Evolutionary conservation across 2,329 filamentous ascomycete species (phyloP).

Genomic region (Colletotrichum melonis): DNA sequence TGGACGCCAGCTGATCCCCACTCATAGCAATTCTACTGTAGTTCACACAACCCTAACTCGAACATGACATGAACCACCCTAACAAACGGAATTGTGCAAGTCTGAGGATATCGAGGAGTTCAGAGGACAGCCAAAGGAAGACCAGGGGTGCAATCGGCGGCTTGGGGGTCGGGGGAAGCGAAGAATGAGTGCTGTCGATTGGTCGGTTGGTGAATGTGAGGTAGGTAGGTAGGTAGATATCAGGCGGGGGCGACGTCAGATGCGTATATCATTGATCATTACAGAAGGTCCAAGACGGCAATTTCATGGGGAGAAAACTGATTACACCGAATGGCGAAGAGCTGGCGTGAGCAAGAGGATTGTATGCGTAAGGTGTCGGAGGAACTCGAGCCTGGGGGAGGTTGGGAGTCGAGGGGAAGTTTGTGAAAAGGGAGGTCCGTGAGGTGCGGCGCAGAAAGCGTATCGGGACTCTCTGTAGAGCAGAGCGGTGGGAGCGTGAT

Average conservation of each 20-base stretch:
- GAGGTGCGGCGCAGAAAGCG: constrained; percentile 11
- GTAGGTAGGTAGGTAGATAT: constrained; percentile 13
- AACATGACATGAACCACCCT: constrained; percentile 35
- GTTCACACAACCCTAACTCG: constrained; percentile 37
- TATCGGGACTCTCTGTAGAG: background rate
- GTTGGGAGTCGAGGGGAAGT: constrained; percentile 23
- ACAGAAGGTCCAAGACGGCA: constrained; percentile 27
- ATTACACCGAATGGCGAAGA: constrained; percentile 19
- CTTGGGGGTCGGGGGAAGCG: background rate
- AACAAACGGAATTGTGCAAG: constrained; percentile 15
- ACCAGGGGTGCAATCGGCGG: background rate
- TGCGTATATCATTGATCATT: constrained; percentile 38
- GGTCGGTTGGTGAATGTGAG: constrained; percentile 17
- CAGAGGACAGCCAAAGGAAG: background rate
- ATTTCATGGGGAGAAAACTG: constrained; percentile 16
- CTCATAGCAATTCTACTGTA: constrained; percentile 67
- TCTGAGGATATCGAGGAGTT: constrained; percentile 2
- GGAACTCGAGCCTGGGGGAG: constrained; percentile 4
- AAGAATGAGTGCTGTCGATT: constrained; percentile 8
- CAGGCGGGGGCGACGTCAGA: constrained; percentile 27
- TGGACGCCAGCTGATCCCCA: constrained; percentile 67
- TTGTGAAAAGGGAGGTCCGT: constrained; percentile 22
- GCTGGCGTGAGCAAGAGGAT: constrained; percentile 10
- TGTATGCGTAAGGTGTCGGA: background rate
- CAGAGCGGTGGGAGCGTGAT: constrained; percentile 14